Evolutionary conservation across 768 basidiomycete genomes (phyloP), one percentile per base, ranked within the genome.

Genomic region (Chalciporus pseudorubinellus): DNA sequence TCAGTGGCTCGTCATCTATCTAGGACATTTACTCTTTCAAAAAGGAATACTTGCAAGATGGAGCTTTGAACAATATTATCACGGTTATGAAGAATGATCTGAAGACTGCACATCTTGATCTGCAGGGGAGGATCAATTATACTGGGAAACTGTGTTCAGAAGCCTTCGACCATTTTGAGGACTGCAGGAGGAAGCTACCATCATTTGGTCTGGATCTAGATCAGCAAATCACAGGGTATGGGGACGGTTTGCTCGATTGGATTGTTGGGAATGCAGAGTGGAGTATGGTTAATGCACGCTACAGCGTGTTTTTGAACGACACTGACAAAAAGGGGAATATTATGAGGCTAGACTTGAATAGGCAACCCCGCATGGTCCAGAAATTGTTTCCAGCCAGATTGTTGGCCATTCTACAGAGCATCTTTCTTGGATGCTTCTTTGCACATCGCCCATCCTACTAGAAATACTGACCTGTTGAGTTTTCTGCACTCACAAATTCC

Each of bases 261-360:
- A 16, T 22, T 1, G 5, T 31, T 1, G 58, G 58, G 16, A 57
- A 40, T 21, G 39, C 57, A 6, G 47, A 59, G 29, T 59, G 52
- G 58, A 52, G 59, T n/a, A 14, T 49, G 2, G 29, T 49, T 41
- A 42, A n/a, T 22, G 38, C 18, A 18, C 57, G 59, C 26, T 60
- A 60, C 41, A 48, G 31, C 16, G 36, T 28, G 14, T 58, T 60
- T 29, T 26, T 13, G 14, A 46, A 43, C 39, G 57, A 60, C 13
- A 34, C 21, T 3, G 59, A 59, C 36, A 54, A 50, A 44, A 40
- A 20, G 39, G 45, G 46, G 12, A 38, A 50, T 26, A 20, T 55
- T 19, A 13, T 50, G 43, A 44, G 33, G 18, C 13, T 39, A 12
- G 29, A 28, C 26, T 28, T 28, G 26, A 28, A 28, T 28, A 28